Base-by-base conservation (phyloP, 495 filamentous ascomycete genomes). In the Rostrohypoxylon terebratum region DNA sequence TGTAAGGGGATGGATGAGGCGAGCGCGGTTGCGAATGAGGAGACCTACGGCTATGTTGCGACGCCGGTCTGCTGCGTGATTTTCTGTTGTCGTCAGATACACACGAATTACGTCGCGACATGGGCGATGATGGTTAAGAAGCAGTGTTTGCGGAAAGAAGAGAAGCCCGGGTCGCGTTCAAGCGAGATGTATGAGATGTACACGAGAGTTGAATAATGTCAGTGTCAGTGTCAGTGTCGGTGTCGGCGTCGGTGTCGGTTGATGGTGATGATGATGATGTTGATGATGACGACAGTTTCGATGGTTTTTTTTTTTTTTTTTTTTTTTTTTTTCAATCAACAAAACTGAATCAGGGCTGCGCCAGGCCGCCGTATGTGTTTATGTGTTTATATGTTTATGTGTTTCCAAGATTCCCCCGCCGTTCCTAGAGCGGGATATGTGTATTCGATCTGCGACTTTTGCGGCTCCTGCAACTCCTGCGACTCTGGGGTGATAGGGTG, bases 81-180 rank as follows among this genome's bases (percentile, higher is more conserved):
- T 58, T 76, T 64, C 65, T 71, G 63, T 16, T 69, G 47, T 78
- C 71, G 65, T 78, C 76, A 62, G 74, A 74, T 69, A 74, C 62
- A 63, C 71, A 67, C 59, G 76, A 73, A 47, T 53, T 75, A 53
- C 71, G 72, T 73, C 69, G 76, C 66, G 74, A 76, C 74, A 78
- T 78, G 71, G 63, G 66, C 73, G 48, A 25, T 47, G 25, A 51
- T 34, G 23, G 23, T 16, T 48, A 23, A 16, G 20, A 28, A 6
- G 44, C 18, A 28, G 25, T 8, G 13, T 51, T 51, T 34, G 25
- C 18, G 44, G 50, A 13, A 25, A 28, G 21, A 13, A 13, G 23
- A 53, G 34, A 55, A 59, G 42, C 40, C 65, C 28, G 34, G 28
- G 21, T 34, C 34, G 53, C 44, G 64, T 64, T 54, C 16, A 34